phyloP scores from a whole-genome alignment of 169 alveolate genomes.

The Plasmodium cynomolgi region DNA sequence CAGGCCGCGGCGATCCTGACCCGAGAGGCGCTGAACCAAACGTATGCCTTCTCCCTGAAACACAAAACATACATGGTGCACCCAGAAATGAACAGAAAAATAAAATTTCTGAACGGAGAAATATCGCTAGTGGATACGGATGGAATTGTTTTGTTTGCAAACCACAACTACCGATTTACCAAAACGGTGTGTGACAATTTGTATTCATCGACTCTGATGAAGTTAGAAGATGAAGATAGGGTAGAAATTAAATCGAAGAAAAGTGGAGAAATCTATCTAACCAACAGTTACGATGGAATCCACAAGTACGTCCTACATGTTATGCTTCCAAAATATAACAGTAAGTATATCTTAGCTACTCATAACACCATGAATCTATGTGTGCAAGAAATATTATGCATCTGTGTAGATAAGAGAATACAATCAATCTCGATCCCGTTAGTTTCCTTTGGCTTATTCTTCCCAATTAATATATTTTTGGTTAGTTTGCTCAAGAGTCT shows the following conservation, averaged over 20 bases:
- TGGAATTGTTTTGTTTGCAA: slow-evolving; percentile 41
- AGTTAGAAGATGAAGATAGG: slow-evolving; percentile 53
- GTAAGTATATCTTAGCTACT: slow-evolving; percentile 54
- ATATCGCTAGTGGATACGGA: slow-evolving; percentile 13
- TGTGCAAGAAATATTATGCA: slow-evolving; percentile 28
- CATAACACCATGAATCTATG: slow-evolving; percentile 68
- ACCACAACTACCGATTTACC: slow-evolving; percentile 26
- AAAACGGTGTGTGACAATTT: slow-evolving; percentile 32
- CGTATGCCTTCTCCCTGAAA: slow-evolving; percentile 1
- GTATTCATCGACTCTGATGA: slow-evolving; percentile 43
- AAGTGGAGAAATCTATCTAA: slow-evolving; percentile 50
- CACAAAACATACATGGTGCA: slow-evolving; percentile 32
- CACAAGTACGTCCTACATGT: slow-evolving; percentile 52
- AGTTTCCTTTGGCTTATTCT: slow-evolving; percentile 26
- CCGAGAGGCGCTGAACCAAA: not conserved
- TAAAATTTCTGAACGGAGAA: slow-evolving; percentile 26
- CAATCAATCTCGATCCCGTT: slow-evolving; percentile 44
- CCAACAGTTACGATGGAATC: slow-evolving; percentile 47
- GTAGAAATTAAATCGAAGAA: slow-evolving; percentile 28
- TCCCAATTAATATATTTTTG: slow-evolving; percentile 41
- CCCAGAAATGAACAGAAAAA: slow-evolving; percentile 7
- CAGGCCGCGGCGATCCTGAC: not conserved
- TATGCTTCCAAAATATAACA: slow-evolving; percentile 53
- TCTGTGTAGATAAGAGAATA: slow-evolving; percentile 37
- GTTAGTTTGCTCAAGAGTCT: slow-evolving; percentile 24